These are phyloP conservation scores for Stephanodiscus minutulus DNA, from an alignment of 108 stramenopile genomes.

Conservation along the genomic window DNA sequence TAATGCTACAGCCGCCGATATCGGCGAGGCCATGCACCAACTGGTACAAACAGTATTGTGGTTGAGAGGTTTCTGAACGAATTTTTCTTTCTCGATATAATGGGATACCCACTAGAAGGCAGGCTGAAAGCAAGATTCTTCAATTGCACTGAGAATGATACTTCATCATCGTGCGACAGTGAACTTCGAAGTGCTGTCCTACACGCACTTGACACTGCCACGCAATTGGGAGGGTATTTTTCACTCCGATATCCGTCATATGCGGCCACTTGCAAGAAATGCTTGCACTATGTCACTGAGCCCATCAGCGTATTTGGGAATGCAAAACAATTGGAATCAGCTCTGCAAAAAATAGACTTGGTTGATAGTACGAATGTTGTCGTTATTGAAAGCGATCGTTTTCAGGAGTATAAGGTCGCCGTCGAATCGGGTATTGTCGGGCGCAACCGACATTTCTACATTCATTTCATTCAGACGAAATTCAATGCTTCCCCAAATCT, in stretches of 20 bases:
- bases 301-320: conserved; percentile 35
- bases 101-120: conserved; percentile 16
- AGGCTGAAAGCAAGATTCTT: conserved; percentile 1
- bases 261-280: conserved; percentile 22
- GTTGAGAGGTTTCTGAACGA: conserved; percentile 14
- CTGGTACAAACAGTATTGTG: conserved; percentile 14
- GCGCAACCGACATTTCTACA: conserved; percentile 37
- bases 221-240: conserved; percentile 36
- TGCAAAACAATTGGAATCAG: conserved; percentile 41
- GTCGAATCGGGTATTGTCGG: conserved; percentile 42
- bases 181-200: conserved; percentile 6
- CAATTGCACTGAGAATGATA: conserved; percentile 2
- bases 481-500: conserved; percentile 7
- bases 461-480: conserved; percentile 38
- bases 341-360: conserved; percentile 28
- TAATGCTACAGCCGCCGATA: background rate
- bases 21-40: background rate
- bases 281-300: conserved; percentile 14
- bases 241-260: conserved; percentile 29
- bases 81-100: conserved; percentile 28
- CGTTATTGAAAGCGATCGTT: conserved; percentile 33
- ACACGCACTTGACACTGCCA: conserved; percentile 18
- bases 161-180: conserved; percentile 13
- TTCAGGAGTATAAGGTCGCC: conserved; percentile 43
- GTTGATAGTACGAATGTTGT: conserved; percentile 39